Evolutionary conservation across 1,284 basidiomycete species (phyloP), one percentile per base, ranked within the genome.

Genomic region (Cutaneotrichosporon mucoides): DNA sequence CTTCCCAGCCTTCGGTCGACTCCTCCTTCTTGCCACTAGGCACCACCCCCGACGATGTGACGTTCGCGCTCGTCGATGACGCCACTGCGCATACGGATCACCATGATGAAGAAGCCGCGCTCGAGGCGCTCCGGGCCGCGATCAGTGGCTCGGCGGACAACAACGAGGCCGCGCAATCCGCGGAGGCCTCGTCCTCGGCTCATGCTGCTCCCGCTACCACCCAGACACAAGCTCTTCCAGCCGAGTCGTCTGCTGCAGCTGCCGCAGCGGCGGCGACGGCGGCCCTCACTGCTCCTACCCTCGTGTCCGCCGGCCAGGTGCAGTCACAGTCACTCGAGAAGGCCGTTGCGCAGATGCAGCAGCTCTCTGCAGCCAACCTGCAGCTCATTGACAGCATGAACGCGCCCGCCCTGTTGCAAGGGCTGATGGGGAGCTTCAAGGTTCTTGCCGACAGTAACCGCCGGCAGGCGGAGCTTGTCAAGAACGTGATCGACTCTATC

Each of bases 61-160:
- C 58, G 1, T 62, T 65, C 48, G 56, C 60, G 35, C 53, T 65
- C 35, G 60, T 61, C 13, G 59, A 61, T 45, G 64, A 60, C 44
- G 34, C 36, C n/a, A 16, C 49, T 33, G 55, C 55, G 5, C 62
- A 66, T 38, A 41, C 62, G 5, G 66, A 68, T 38, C 65, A 66
- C 15, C 43, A 58, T 45, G 41, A 46, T 13, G 64, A 65, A 40
- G 71, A 70, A 37, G 66, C 66, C 1, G 68, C 71, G 3, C 65
- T 73, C 41, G 72, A 69, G 53, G 72, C 70, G 11, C 61, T 73
- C 3, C 59, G 72, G 24, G 68, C 62, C 2, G 72, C 72, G 13
- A 68, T 73, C 56, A 63, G 63, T 12, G 56, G 57, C 11, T 55
- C 55, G 7, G 57, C 55, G 15, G 49, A 56, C 42, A 53, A 60